Evolutionary conservation across 139 green algal species (phyloP), one percentile per base, ranked within the genome.

Genomic region (Picochlorum costavermella): DNA sequence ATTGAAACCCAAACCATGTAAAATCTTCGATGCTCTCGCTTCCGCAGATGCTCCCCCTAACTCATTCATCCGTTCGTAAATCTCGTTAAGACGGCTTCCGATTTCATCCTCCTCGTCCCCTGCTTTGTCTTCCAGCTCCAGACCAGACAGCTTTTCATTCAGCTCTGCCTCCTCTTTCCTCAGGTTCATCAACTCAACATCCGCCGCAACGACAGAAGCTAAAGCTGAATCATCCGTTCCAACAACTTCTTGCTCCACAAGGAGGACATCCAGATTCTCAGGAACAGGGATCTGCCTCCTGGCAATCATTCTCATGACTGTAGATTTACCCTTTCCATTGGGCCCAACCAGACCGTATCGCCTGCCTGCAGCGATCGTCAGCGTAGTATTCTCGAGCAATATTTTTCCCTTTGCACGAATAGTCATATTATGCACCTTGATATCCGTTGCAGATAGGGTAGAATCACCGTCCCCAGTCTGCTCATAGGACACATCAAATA

Each of bases 201-300:
- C 91, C 2, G 94, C 94, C 28, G 88, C 85, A 53, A 99, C 87
- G 46, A 98, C 94, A 28, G 90, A 84, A 65, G 84, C 46, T 31
- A 90, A 64, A 14, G 82, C 83, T 9, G 67, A 71, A 29, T 64
- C 48, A 3, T 90, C 82, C 36, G 85, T 86, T 2, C 85, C 92
- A 50, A 94, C 83, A 26, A 97, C 83, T 75, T 96, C 90, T 83
- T 98, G 94, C 84, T 99, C 94, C 75, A 99, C 94, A 62, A 99
- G 85, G 66, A 99, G 80, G 61, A 98, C 90, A 59, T 99, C 94
- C 59, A 99, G 91, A 61, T 77, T 84, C 20, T 94, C 84, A 4
- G 94, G 94, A 69, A 99, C 92, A 0, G 94, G 94, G 28, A 99
- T 84, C 74, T 92, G 86, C 2, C 88, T 75, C 69, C 79, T 78